These are phyloP conservation scores for Neoboletus brunneissimus DNA, from an alignment of 768 basidiomycete genomes.

Conservation along the genomic window DNA sequence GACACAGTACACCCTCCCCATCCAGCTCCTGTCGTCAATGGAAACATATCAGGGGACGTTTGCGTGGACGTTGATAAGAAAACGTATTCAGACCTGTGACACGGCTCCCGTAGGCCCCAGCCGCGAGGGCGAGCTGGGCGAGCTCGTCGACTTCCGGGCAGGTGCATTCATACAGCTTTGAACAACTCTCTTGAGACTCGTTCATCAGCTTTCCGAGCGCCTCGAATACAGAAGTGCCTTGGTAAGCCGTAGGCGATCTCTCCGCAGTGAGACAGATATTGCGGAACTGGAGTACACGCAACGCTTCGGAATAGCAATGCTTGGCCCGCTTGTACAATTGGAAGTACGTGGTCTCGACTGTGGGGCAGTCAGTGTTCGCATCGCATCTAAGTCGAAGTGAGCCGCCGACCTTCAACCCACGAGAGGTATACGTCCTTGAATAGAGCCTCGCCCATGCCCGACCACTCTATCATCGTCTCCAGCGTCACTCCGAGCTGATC, in stretches of 20 bases:
- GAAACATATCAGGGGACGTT: background rate
- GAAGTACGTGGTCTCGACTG: conserved; percentile 75
- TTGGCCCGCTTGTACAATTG: conserved; percentile 79
- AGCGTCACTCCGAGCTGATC: conserved; percentile 63
- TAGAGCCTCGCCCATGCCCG: conserved; percentile 49
- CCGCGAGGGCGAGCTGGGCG: conserved; percentile 55
- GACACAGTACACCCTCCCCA: conserved; percentile 93
- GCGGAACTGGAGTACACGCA: conserved; percentile 78
- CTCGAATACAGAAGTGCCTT: conserved; percentile 34
- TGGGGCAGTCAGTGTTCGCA: background rate
- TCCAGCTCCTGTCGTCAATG: conserved; percentile 58
- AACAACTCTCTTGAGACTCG: conserved; percentile 71
- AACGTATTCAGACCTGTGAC: conserved; percentile 60
- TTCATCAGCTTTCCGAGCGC: conserved; percentile 74
- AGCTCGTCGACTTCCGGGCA: conserved; percentile 77
- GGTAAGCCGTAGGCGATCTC: conserved; percentile 15
- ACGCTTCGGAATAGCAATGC: conserved; percentile 79
- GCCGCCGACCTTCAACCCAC: conserved; percentile 69
- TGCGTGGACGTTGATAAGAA: background rate
- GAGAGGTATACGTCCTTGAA: conserved; percentile 72
- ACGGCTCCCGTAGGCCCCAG: conserved; percentile 78
- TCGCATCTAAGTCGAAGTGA: background rate
- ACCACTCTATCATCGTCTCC: conserved; percentile 69
- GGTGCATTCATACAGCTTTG: conserved; percentile 71
- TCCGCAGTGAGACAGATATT: conserved; percentile 54